A percentile compares a stretch with the other conserved stretches of the same genome.
Evolutionary conservation across 257 asterid genomes (phyloP).

Genomic region (Hygrophila difformis): DNA sequence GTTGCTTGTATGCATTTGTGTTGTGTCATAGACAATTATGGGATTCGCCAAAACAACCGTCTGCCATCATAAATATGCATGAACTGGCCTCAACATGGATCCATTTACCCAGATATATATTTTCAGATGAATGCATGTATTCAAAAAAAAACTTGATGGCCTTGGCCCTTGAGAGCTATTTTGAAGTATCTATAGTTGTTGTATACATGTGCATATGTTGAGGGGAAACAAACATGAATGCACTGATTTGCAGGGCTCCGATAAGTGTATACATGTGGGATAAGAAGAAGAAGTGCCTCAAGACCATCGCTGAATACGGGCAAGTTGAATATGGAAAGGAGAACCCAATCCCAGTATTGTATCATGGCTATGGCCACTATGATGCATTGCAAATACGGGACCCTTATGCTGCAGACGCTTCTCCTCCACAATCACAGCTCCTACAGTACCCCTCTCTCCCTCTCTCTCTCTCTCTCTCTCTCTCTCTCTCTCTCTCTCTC

Average conservation of each 20-base stretch:
- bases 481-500: constrained; percentile 4
- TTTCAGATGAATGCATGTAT: no score
- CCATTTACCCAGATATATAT: no score
- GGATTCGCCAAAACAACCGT: not conserved
- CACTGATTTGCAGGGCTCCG: constrained; percentile 51
- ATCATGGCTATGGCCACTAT: constrained; percentile 69
- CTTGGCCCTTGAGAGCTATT: no score
- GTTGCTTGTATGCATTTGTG: no score
- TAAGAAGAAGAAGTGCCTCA: constrained; percentile 40
- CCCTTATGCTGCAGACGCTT: no score
- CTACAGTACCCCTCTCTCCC: no score
- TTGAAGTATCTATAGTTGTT: constrained; percentile 10
- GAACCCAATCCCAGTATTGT: constrained; percentile 54
- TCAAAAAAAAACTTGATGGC: no score
- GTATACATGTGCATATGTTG: not conserved
- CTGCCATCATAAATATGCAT: not conserved
- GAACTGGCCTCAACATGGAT: not conserved
- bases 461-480: constrained; percentile 1
- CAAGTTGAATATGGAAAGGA: constrained; percentile 55
- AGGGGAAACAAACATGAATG: no score
- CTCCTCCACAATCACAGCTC: no score
- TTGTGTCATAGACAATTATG: no score
- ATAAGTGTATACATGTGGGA: constrained; percentile 60
- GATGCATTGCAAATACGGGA: constrained; percentile 46
- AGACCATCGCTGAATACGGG: constrained; percentile 61